Conservation (phyloP, 805 yeast species). For the Pichia cabralensis region DNA sequence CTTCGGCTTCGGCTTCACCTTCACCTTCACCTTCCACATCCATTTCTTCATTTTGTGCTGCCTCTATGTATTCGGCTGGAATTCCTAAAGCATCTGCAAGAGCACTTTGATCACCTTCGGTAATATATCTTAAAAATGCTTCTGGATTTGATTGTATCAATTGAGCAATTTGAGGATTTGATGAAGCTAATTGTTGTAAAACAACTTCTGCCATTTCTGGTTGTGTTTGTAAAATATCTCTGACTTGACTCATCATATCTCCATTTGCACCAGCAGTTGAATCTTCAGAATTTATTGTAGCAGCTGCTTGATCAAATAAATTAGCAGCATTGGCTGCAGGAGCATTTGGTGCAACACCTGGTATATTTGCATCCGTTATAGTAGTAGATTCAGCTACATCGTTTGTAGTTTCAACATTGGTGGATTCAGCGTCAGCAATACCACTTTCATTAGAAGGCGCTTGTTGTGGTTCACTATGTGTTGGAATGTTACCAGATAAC, state of each 20-base stretch:
- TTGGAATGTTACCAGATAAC: conserved; percentile 57
- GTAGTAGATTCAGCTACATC: conserved; percentile 23
- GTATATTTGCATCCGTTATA: conserved; percentile 4
- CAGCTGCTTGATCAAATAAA: conserved; percentile 45
- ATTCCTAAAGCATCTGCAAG: conserved; percentile 35
- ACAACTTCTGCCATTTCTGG: conserved; percentile 84
- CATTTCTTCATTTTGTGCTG: conserved; percentile 27
- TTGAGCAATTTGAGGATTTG: conserved; percentile 78
- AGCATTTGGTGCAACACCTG: conserved; percentile 1
- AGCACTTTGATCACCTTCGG: conserved; percentile 51
- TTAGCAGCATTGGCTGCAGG: conserved; percentile 24
- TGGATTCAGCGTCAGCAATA: conserved; percentile 16
- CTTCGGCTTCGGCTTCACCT: conserved; percentile 31
- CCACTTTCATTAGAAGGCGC: too few species aligned
- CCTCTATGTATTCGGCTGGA: conserved; percentile 29
- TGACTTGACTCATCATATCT: conserved; percentile 40
- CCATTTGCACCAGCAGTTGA: conserved; percentile 22
- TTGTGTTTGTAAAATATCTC: conserved; percentile 71
- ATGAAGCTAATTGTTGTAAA: conserved; percentile 68
- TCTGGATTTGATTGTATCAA: conserved; percentile 83
- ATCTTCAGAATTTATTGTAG: conserved; percentile 25
- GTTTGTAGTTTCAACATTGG: conserved; percentile 24
- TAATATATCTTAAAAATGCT: conserved; percentile 64
- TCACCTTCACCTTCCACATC: background rate
- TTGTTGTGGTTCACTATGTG: conserved; percentile 11